Evolutionary conservation across 495 filamentous ascomycete species (phyloP).

Genomic region (Aspergillus bertholletiae): DNA sequence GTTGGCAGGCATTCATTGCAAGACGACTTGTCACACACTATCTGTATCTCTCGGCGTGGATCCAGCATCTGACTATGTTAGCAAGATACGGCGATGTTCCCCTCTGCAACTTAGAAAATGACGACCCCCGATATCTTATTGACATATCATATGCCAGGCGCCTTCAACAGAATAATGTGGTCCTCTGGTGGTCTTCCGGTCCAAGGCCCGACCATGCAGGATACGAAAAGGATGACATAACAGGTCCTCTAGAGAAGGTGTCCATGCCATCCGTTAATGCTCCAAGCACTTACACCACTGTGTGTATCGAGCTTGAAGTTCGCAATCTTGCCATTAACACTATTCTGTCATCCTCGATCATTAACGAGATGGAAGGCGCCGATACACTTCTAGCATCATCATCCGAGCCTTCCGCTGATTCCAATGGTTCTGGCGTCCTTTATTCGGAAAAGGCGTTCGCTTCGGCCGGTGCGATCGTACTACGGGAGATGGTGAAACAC

Average conservation of each 20-base stretch:
- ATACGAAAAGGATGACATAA: slow-evolving; percentile 89
- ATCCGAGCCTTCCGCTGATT: slow-evolving; percentile 61
- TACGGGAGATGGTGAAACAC: slow-evolving; percentile 96
- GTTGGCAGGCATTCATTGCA: slow-evolving; percentile 89
- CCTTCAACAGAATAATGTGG: slow-evolving; percentile 85
- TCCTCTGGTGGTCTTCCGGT: slow-evolving; percentile 94
- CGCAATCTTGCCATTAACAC: slow-evolving; percentile 97
- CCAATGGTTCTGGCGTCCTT: slow-evolving; percentile 60
- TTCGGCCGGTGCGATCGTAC: slow-evolving; percentile 79
- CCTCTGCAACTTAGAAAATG: slow-evolving; percentile 89
- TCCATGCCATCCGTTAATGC: slow-evolving; percentile 92
- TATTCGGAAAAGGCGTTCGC: slow-evolving; percentile 92
- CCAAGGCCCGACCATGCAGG: slow-evolving; percentile 92
- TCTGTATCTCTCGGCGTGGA: slow-evolving; percentile 85
- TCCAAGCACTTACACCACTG: slow-evolving; percentile 88
- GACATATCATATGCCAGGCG: slow-evolving; percentile 92
- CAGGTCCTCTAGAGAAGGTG: slow-evolving; percentile 79
- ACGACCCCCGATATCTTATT: slow-evolving; percentile 91
- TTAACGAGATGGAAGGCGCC: slow-evolving; percentile 92
- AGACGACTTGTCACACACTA: slow-evolving; percentile 85
- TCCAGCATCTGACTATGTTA: slow-evolving; percentile 79
- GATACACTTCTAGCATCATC: slow-evolving; percentile 59
- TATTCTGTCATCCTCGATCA: slow-evolving; percentile 92
- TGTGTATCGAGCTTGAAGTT: slow-evolving; percentile 93
- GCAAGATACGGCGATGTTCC: slow-evolving; percentile 92